phyloP scores from a whole-genome alignment of 2,329 filamentous ascomycete genomes.

The Ascochyta lentis region DNA sequence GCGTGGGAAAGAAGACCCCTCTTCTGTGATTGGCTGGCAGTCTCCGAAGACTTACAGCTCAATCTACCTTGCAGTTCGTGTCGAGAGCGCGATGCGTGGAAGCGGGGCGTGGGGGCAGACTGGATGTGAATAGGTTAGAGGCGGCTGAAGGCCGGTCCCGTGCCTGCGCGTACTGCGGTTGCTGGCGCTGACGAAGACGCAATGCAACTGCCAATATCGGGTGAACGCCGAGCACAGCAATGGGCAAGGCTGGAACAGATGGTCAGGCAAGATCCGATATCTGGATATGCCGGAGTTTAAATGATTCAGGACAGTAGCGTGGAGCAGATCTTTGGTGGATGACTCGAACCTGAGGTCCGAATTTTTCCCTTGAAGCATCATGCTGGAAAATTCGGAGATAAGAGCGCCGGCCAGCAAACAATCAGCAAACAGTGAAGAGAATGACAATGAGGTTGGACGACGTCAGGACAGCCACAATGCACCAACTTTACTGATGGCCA shows the following conservation, averaged over 20 bases:
- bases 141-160: slow-evolving; percentile 27
- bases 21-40: slow-evolving; percentile 38
- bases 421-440: slow-evolving; percentile 21
- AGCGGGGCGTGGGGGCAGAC: slow-evolving; percentile 35
- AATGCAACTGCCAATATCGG: slow-evolving; percentile 1
- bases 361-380: slow-evolving; percentile 18
- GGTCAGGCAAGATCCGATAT: slow-evolving; percentile 11
- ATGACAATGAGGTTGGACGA: slow-evolving; percentile 13
- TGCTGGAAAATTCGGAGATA: slow-evolving; percentile 21
- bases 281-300: slow-evolving; percentile 32
- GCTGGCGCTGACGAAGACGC: slow-evolving; percentile 25
- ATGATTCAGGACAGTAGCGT: slow-evolving; percentile 29
- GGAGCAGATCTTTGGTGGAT: slow-evolving; percentile 32
- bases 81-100: slow-evolving; percentile 33
- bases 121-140: slow-evolving; percentile 30
- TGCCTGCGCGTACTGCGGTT: slow-evolving; percentile 36
- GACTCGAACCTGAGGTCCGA: slow-evolving; percentile 31
- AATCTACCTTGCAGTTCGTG: slow-evolving; percentile 31
- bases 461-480: slow-evolving; percentile 18
- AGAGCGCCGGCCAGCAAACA: slow-evolving; percentile 24
- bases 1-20: slow-evolving; percentile 34
- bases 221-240: slow-evolving; percentile 1
- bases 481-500: slow-evolving; percentile 16
- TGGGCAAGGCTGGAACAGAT: slow-evolving; percentile 6
- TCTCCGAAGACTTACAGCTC: slow-evolving; percentile 26